These are phyloP conservation scores for Gossypium gossypioides DNA, from an alignment of 441 rosid species.

Conservation along the genomic window DNA sequence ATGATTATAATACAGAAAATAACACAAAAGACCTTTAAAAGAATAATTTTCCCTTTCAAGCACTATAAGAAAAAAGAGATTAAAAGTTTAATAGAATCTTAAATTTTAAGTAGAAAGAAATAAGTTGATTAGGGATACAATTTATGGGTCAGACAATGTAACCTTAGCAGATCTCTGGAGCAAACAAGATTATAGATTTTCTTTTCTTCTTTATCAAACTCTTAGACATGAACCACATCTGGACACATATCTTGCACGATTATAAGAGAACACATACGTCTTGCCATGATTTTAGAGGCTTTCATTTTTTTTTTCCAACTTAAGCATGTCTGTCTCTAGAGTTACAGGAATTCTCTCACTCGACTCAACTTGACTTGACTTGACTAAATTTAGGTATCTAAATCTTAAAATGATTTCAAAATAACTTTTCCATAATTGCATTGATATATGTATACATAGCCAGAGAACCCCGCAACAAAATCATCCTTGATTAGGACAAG, in stretches of 20 bases:
- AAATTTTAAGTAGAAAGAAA: too few species aligned
- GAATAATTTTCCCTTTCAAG: too few species aligned
- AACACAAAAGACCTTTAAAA: too few species aligned
- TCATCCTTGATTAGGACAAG: not conserved
- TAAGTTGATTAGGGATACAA: too few species aligned
- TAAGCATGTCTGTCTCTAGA: not conserved
- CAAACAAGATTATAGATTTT: not conserved
- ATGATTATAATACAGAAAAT: too few species aligned
- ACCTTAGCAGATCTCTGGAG: not conserved
- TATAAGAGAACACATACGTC: not conserved
- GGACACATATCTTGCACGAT: not conserved
- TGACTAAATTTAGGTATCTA: not conserved
- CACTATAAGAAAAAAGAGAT: too few species aligned
- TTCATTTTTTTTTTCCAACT: not conserved
- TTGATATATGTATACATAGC: not conserved
- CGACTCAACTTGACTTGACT: too few species aligned
- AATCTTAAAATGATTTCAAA: not conserved
- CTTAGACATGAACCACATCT: slow-evolving; percentile 3
- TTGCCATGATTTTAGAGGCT: not conserved
- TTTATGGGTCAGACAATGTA: too few species aligned
- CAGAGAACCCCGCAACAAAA: not conserved
- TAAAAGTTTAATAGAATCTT: too few species aligned
- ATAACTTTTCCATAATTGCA: not conserved
- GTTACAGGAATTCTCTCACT: not conserved
- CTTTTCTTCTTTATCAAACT: not conserved